Percentiles rank a stretch among this genome's conserved stretches.
These are phyloP conservation scores for Streptanthus diversifolius DNA, from an alignment of 345 rosid species.

Conservation along the genomic window DNA sequence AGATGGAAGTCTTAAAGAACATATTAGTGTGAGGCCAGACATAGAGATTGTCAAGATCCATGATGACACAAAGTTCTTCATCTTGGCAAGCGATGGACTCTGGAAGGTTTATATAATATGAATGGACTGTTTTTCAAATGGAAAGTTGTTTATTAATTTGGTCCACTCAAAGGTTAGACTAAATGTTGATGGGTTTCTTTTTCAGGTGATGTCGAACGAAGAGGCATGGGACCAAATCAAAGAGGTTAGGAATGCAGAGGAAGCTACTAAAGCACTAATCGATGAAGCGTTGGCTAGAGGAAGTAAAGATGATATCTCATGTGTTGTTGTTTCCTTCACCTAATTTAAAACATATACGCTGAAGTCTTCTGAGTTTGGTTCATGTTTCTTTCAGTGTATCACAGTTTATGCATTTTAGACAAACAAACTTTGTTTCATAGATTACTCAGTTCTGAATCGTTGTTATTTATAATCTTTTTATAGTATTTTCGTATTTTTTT, in stretches of 20 bases:
- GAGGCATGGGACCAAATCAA: constrained; percentile 36
- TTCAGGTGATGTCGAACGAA: constrained; percentile 49
- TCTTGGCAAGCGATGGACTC: constrained; percentile 57
- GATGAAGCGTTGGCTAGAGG: constrained; percentile 38
- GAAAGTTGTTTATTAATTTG: no score
- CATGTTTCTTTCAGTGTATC: no score
- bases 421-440: no score
- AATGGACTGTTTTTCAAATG: background rate
- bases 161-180: background rate
- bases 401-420: no score
- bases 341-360: background rate
- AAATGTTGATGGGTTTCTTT: background rate
- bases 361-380: background rate
- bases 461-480: no score
- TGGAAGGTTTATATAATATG: constrained; percentile 41
- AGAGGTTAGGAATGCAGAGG: constrained; percentile 27
- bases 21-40: constrained; percentile 44
- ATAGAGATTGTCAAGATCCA: constrained; percentile 21
- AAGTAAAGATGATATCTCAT: constrained; percentile 45
- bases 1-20: constrained; percentile 46
- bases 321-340: constrained; percentile 37
- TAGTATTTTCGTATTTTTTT: no score
- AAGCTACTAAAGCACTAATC: constrained; percentile 34
- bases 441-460: no score
- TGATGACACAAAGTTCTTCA: constrained; percentile 35